Percentiles rank a stretch among this genome's conserved stretches.
Conservation (phyloP, 2,329 filamentous ascomycete species). For the Ophiocordyceps polyrhachis-furcata region DNA sequence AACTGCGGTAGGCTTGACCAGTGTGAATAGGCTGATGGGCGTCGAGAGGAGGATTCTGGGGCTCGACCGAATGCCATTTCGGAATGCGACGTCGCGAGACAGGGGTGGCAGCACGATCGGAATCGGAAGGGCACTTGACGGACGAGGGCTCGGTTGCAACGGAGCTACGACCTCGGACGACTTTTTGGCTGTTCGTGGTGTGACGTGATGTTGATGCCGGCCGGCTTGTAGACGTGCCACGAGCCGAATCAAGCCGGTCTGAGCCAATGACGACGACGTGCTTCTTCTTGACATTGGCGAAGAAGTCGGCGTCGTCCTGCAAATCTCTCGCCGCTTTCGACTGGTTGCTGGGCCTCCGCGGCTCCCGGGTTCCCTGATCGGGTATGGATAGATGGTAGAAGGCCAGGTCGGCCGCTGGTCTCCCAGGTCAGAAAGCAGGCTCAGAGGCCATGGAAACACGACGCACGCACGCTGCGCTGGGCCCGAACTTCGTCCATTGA, state of each 20-base stretch:
- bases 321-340: slow-evolving; percentile 14
- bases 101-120: neutral
- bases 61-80: neutral
- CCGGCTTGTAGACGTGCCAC: neutral
- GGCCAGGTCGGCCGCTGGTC: slow-evolving; percentile 29
- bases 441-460: neutral
- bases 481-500: slow-evolving; percentile 12
- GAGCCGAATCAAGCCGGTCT: neutral
- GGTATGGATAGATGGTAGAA: slow-evolving; percentile 27
- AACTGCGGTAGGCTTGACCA: neutral
- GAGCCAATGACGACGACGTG: neutral
- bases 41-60: neutral
- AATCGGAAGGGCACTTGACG: neutral
- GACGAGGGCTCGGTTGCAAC: neutral
- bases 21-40: neutral
- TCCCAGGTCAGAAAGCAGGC: slow-evolving; percentile 4
- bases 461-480: slow-evolving; percentile 8
- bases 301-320: slow-evolving; percentile 18
- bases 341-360: slow-evolving; percentile 6
- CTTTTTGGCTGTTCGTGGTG: neutral
- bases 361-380: slow-evolving; percentile 1
- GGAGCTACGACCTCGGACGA: neutral
- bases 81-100: neutral
- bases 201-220: neutral
- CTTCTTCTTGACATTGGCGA: slow-evolving; percentile 5